Conservation (phyloP, 2,329 filamentous ascomycete species). For the Phyllosticta citribraziliensis region DNA sequence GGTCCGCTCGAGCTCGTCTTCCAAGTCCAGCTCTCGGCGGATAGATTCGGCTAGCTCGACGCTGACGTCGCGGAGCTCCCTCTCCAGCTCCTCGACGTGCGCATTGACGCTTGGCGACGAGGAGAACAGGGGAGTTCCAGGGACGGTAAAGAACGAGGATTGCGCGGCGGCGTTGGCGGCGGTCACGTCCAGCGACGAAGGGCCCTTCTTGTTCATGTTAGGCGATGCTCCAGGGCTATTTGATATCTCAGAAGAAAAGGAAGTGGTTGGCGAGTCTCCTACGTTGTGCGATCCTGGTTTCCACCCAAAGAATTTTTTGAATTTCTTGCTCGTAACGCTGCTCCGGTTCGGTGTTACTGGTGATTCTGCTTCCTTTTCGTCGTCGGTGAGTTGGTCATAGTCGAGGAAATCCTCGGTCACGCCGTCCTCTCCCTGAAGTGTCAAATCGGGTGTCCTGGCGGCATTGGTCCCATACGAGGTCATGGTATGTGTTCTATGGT, state of each 20-base stretch:
- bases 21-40: slow-evolving; percentile 87
- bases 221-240: slow-evolving; percentile 43
- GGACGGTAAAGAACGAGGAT: slow-evolving; percentile 36
- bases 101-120: slow-evolving; percentile 37
- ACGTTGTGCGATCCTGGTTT: slow-evolving; percentile 43
- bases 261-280: slow-evolving; percentile 51
- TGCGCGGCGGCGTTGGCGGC: slow-evolving; percentile 37
- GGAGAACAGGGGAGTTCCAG: slow-evolving; percentile 36
- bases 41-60: slow-evolving; percentile 88
- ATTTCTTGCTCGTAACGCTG: slow-evolving; percentile 35
- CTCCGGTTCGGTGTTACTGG: slow-evolving; percentile 16
- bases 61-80: slow-evolving; percentile 88
- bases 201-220: slow-evolving; percentile 26
- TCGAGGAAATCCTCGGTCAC: slow-evolving; percentile 28
- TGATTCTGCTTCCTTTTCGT: slow-evolving; percentile 23
- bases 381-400: slow-evolving; percentile 21
- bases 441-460: slow-evolving; percentile 20
- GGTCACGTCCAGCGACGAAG: slow-evolving; percentile 41
- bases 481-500: slow-evolving; percentile 29
- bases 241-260: slow-evolving; percentile 48
- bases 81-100: slow-evolving; percentile 81
- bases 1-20: slow-evolving; percentile 82
- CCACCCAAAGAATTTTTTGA: slow-evolving; percentile 60
- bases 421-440: slow-evolving; percentile 22
- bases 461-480: slow-evolving; percentile 21